These are phyloP conservation scores for Ogataea nonfermentans DNA, from an alignment of 805 yeast genomes.

Conservation along the genomic window DNA sequence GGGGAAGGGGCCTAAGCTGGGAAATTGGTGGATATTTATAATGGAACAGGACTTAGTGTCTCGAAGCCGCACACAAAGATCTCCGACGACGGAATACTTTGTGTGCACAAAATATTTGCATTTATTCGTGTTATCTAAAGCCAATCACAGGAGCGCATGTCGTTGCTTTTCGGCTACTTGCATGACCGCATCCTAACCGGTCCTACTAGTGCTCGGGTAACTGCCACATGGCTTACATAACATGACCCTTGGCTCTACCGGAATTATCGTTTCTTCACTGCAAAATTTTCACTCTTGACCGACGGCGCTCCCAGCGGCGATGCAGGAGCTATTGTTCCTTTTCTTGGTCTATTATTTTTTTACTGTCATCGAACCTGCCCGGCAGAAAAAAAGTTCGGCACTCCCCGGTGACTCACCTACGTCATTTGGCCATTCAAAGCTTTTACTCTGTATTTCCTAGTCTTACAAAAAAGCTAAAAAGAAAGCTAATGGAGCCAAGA, in stretches of 20 bases:
- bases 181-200: background rate
- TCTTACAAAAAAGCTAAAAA: background rate
- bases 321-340: background rate
- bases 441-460: background rate
- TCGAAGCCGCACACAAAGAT: constrained; percentile 14
- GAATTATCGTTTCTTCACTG: constrained; percentile 7
- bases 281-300: constrained; percentile 1
- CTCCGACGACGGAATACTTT: constrained; percentile 5
- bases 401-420: constrained; percentile 4
- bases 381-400: background rate
- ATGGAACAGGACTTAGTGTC: background rate
- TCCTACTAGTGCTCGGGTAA: background rate
- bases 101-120: background rate
- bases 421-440: background rate
- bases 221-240: background rate
- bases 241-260: constrained; percentile 1
- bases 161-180: constrained; percentile 4
- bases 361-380: background rate
- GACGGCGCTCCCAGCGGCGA: constrained; percentile 10
- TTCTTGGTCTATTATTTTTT: background rate
- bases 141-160: constrained; percentile 14
- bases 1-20: background rate
- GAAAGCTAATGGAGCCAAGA: constrained; percentile 2
- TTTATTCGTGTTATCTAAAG: constrained; percentile 15
- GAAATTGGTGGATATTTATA: constrained; percentile 6